These are phyloP conservation scores for Litsea cubeba DNA, from an alignment of 164 flowering plant species.

Conservation along the genomic window DNA sequence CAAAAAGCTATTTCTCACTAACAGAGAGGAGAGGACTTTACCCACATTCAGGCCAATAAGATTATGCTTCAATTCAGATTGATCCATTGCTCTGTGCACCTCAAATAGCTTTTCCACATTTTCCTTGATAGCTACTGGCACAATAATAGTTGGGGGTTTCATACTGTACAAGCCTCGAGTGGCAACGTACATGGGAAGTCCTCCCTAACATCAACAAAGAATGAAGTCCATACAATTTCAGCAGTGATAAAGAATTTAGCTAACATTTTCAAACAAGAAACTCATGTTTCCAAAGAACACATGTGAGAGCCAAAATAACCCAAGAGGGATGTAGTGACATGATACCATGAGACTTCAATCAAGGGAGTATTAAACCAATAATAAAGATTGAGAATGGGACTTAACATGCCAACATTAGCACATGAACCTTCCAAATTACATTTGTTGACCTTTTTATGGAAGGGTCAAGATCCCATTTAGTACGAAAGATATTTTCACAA, in stretches of 20 bases:
- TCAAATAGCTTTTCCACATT: slow-evolving; percentile 71
- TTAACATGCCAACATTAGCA: too few species aligned
- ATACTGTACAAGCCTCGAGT: slow-evolving; percentile 71
- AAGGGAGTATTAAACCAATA: too few species aligned
- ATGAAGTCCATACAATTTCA: neutral
- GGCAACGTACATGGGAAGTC: slow-evolving; percentile 95
- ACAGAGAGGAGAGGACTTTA: slow-evolving; percentile 26
- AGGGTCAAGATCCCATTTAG: too few species aligned
- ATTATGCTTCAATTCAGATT: slow-evolving; percentile 66
- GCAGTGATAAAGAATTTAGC: neutral
- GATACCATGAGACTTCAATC: too few species aligned
- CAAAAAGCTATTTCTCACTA: neutral
- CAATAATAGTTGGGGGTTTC: slow-evolving; percentile 84
- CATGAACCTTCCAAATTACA: too few species aligned
- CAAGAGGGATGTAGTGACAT: too few species aligned
- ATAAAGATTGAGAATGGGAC: too few species aligned
- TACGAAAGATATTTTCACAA: too few species aligned
- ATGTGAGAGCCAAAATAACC: too few species aligned
- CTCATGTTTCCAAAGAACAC: neutral
- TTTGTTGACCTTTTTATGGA: too few species aligned
- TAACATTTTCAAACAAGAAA: neutral
- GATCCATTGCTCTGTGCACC: slow-evolving; percentile 74
- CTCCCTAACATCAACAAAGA: slow-evolving; percentile 53
- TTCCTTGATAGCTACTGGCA: slow-evolving; percentile 62
- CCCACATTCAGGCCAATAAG: slow-evolving; percentile 70